phyloP scores from a whole-genome alignment of 2,329 filamentous ascomycete species.

The Lachnellula occidentalis region DNA sequence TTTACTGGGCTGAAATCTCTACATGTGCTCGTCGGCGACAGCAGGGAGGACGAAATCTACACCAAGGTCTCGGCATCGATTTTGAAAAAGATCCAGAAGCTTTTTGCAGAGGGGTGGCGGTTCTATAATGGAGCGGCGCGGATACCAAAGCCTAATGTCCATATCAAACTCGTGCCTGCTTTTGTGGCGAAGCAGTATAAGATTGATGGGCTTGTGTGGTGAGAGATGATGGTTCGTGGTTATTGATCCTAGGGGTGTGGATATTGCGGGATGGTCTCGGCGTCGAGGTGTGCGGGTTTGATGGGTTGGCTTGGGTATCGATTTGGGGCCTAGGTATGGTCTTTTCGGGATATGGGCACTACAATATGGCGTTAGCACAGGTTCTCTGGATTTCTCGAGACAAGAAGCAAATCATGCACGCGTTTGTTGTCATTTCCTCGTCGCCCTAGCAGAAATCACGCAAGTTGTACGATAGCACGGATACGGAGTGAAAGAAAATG shows the following conservation, averaged over 20 bases:
- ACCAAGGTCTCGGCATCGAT: not conserved
- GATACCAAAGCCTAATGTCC: not conserved
- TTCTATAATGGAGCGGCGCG: not conserved
- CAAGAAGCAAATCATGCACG: too few relatives aligned
- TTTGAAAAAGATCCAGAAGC: not conserved
- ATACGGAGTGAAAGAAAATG: not conserved
- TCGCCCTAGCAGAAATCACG: too few relatives aligned
- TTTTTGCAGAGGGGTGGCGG: not conserved
- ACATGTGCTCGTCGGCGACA: not conserved
- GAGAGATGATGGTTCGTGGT: not conserved
- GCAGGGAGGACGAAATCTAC: not conserved
- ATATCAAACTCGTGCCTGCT: not conserved
- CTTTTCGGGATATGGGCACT: too few relatives aligned
- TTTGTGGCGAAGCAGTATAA: not conserved
- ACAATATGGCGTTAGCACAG: too few relatives aligned
- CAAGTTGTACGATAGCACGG: not conserved
- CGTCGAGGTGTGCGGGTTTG: too few relatives aligned
- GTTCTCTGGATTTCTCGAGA: too few relatives aligned
- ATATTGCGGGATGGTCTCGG: too few relatives aligned
- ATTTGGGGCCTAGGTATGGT: too few relatives aligned
- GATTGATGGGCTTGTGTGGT: slow-evolving; percentile 2
- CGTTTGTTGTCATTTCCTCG: too few relatives aligned
- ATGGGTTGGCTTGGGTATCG: too few relatives aligned
- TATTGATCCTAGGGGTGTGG: too few relatives aligned
- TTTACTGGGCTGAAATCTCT: not conserved